Base-by-base conservation (phyloP, 345 rosid species). In the Ceriops zippeliana region DNA sequence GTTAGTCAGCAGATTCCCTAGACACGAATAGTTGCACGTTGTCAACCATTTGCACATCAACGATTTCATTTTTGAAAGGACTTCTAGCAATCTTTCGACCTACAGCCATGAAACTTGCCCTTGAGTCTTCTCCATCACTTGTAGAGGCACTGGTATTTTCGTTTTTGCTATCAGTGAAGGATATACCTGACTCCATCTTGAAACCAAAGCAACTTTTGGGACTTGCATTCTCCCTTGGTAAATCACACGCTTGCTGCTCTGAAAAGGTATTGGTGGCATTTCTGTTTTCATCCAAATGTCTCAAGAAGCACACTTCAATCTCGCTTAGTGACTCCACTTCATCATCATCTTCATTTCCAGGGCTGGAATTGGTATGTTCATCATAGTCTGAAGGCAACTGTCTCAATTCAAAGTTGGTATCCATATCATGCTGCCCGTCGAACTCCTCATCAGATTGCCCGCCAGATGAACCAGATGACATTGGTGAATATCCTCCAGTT, bases 341-440 rank as follows among this genome's bases (percentile, higher is more conserved):
- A 56, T 82, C 93, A 52, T 47, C 83, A 30, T 73, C 89, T 61
- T 74, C 82, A 13, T 80, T 75, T 7, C 68, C 73, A 66, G 66
- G 75, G 58, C 76, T 74, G 73, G 75, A 74, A 65, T 74, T 71
- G 38, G 76, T 76, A 70, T 78, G 66, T 65, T 86, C 78, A 52
- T 83, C 87, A 49, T 70, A 76, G 38, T 88, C 92, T 2, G 91
- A 85, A 21, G 78, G 76, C 6, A 76, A 77, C 65, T 79, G 84
- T 75, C 86, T 87, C 79, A 86, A 77, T 65, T 87, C 96, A 46
- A 87, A 75, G 83, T 91, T 86, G 66, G 84, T 86, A 59, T 91
- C 98, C 87, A 84, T 88, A 77, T 90, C 93, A 62, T 81, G 91
- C 69, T 84, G 93, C 75, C 85, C 82, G 61, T 91, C 88, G 26